Percentiles rank a stretch among this genome's conserved stretches.
Conservation (phyloP, 1,139 yeast genomes). For the Geotrichum candidum region DNA sequence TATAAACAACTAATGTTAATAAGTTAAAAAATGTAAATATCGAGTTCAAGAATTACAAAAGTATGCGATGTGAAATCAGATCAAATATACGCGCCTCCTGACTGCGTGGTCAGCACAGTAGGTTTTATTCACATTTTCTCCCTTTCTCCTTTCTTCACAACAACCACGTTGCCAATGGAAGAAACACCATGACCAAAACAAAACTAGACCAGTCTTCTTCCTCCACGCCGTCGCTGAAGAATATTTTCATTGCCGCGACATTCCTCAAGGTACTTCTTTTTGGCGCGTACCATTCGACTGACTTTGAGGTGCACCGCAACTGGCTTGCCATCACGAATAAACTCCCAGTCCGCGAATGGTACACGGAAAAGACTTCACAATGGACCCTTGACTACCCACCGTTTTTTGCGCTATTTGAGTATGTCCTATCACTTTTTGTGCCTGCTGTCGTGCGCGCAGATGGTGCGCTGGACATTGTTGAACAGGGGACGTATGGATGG, state of each 20-base stretch:
- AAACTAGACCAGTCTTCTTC: neutral
- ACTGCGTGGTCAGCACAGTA: neutral
- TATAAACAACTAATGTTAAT: neutral
- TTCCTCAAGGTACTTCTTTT: slow-evolving; percentile 48
- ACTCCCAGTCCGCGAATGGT: slow-evolving; percentile 80
- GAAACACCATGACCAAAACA: neutral
- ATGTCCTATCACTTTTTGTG: slow-evolving; percentile 64
- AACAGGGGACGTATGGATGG: slow-evolving; percentile 60
- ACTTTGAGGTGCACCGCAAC: slow-evolving; percentile 93
- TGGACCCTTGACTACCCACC: slow-evolving; percentile 99
- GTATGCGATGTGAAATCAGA: neutral
- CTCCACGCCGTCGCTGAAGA: slow-evolving; percentile 46
- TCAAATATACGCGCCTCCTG: neutral
- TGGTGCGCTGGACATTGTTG: slow-evolving; percentile 71
- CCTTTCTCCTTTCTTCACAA: neutral
- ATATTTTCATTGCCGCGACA: slow-evolving; percentile 58
- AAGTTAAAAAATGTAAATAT: neutral
- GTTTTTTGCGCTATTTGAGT: slow-evolving; percentile 91
- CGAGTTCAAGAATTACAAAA: neutral
- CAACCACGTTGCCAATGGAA: neutral
- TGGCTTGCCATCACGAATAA: slow-evolving; percentile 88
- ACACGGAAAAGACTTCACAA: slow-evolving; percentile 71
- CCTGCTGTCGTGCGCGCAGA: slow-evolving; percentile 58
- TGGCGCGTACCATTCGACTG: slow-evolving; percentile 65
- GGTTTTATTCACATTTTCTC: neutral